A percentile compares a stretch with the other conserved stretches of the same genome.
Evolutionary conservation across 108 stramenopile genomes (phyloP).

Genomic region (Ochromonas danica): DNA sequence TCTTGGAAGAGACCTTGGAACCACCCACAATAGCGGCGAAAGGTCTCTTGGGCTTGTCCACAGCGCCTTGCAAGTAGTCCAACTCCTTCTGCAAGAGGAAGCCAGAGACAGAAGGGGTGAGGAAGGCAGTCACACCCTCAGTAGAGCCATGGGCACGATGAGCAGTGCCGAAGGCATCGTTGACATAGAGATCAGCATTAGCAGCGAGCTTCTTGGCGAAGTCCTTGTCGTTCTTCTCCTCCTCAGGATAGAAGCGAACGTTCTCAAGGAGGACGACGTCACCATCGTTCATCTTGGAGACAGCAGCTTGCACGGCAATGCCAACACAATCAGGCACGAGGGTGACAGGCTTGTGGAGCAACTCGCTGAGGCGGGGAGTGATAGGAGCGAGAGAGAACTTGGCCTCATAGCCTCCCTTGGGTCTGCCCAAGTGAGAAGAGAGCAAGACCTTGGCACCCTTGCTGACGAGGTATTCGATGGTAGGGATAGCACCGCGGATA

Average conservation of each 20-base stretch:
- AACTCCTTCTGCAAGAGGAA: conserved; percentile 71
- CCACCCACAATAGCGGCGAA: conserved; percentile 97
- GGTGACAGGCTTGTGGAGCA: conserved; percentile 82
- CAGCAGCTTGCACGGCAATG: conserved; percentile 75
- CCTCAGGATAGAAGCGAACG: conserved; percentile 85
- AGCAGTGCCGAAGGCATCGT: conserved; percentile 99
- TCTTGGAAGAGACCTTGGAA: conserved; percentile 96
- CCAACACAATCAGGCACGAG: conserved; percentile 82
- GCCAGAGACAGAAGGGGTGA: conserved; percentile 52
- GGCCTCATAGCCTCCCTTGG: conserved; percentile 93
- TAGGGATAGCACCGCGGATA: conserved; percentile 96
- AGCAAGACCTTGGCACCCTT: conserved; percentile 94
- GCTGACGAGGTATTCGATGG: conserved; percentile 89
- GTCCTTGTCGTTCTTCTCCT: conserved; percentile 53
- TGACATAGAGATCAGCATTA: conserved; percentile 88
- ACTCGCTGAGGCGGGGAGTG: conserved; percentile 86
- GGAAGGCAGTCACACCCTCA: conserved; percentile 75
- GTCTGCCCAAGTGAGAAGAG: conserved; percentile 98
- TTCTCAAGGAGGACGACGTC: conserved; percentile 89
- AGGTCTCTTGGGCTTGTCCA: conserved; percentile 85
- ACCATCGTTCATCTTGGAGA: conserved; percentile 65
- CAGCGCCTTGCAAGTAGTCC: conserved; percentile 91
- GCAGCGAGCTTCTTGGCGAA: conserved; percentile 57
- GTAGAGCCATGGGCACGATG: conserved; percentile 97
- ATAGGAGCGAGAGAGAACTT: conserved; percentile 97